Evolutionary conservation across 139 green algal genomes (phyloP).

Genomic region (Coccomyxa sp.): DNA sequence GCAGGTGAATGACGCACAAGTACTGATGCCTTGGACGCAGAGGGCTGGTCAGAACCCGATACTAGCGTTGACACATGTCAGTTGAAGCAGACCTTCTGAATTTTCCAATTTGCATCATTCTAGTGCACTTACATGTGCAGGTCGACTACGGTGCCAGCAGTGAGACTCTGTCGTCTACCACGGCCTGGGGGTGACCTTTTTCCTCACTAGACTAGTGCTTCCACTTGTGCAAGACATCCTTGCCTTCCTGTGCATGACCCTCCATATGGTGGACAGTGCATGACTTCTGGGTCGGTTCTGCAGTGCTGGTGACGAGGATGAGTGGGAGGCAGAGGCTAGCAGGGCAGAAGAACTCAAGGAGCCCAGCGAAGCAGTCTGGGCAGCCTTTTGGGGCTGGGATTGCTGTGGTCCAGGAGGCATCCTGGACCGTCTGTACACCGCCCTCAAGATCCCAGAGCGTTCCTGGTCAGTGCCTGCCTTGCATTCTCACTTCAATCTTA

Average conservation of each 20-base stretch:
- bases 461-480: neutral
- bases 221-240: neutral
- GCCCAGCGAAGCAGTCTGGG: conserved; percentile 14
- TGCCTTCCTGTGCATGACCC: neutral
- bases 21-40: neutral
- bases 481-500: neutral
- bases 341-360: neutral
- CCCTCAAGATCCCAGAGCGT: conserved; percentile 17
- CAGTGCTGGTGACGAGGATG: conserved; percentile 1
- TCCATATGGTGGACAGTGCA: neutral
- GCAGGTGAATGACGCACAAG: conserved; percentile 18
- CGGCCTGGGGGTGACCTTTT: neutral
- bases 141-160: neutral
- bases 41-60: neutral
- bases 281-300: neutral
- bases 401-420: conserved; percentile 36
- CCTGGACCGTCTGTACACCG: conserved; percentile 39
- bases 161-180: neutral
- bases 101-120: neutral
- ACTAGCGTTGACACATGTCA: neutral
- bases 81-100: no score
- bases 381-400: conserved; percentile 68
- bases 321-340: neutral
- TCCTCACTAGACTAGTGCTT: neutral
- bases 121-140: neutral